phyloP scores from a whole-genome alignment of 768 basidiomycete genomes.

The Mycena crocata region DNA sequence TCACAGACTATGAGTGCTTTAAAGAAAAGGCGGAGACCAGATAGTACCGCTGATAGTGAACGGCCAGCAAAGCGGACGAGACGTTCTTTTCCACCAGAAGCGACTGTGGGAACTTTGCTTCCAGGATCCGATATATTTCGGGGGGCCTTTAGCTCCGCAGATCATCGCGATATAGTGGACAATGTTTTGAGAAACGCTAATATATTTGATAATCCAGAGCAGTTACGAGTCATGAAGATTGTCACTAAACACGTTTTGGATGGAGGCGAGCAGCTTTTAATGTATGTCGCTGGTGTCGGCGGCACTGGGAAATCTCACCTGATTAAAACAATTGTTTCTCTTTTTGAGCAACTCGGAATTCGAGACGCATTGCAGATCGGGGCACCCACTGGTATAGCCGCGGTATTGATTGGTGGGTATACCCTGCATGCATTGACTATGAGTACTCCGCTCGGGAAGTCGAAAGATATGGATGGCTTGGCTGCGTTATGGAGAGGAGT shows the following conservation, averaged over 20 bases:
- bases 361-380: background rate
- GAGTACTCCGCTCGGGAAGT: constrained; percentile 25
- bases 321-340: constrained; percentile 32
- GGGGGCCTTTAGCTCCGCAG: background rate
- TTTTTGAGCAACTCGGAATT: constrained; percentile 26
- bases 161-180: background rate
- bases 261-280: constrained; percentile 33
- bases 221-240: constrained; percentile 27
- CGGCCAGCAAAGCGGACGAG: background rate
- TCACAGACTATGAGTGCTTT: background rate
- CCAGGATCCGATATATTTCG: background rate
- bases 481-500: constrained; percentile 27
- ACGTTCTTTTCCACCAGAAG: too few species aligned
- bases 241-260: constrained; percentile 20
- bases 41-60: background rate
- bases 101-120: background rate
- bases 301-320: constrained; percentile 47
- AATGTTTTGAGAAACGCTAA: background rate
- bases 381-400: constrained; percentile 43
- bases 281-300: constrained; percentile 43
- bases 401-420: constrained; percentile 39
- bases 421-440: constrained; percentile 44
- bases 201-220: constrained; percentile 18
- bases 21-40: background rate
- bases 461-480: background rate